phyloP scores from a whole-genome alignment of 345 rosid genomes.

The Hypericum androsaemum region DNA sequence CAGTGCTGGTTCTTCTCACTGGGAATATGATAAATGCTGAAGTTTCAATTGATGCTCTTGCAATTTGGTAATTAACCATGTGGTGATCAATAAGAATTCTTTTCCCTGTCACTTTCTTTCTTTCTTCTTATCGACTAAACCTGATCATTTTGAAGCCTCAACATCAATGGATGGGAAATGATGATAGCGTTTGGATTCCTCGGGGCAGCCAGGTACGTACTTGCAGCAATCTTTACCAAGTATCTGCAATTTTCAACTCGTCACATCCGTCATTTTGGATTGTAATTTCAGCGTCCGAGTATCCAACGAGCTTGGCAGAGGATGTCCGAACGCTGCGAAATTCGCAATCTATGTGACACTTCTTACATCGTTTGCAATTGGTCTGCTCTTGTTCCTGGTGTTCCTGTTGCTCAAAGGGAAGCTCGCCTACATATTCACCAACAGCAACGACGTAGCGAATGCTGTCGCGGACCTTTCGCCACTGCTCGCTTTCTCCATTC shows the following conservation, averaged over 20 bases:
- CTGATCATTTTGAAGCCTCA: slow-evolving; percentile 34
- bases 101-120: not conserved
- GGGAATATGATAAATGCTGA: slow-evolving; percentile 61
- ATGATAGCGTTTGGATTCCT: slow-evolving; percentile 75
- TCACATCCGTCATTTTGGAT: not conserved
- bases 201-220: slow-evolving; percentile 56
- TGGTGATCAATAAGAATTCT: not conserved
- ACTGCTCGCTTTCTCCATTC: slow-evolving; percentile 58
- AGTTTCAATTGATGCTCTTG: slow-evolving; percentile 65
- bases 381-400: slow-evolving; percentile 30
- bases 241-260: not conserved
- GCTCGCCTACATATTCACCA: slow-evolving; percentile 55
- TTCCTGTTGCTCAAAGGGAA: slow-evolving; percentile 46
- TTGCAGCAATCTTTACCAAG: not conserved
- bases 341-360: slow-evolving; percentile 35
- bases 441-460: slow-evolving; percentile 37
- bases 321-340: slow-evolving; percentile 48
- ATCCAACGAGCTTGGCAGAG: slow-evolving; percentile 74
- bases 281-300: slow-evolving; percentile 52
- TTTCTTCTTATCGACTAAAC: not conserved
- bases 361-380: slow-evolving; percentile 42
- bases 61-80: slow-evolving; percentile 49
- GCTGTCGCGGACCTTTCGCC: slow-evolving; percentile 69
- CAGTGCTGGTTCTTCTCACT: slow-evolving; percentile 53
- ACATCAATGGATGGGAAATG: slow-evolving; percentile 69